Evolutionary conservation across 129 eudicot species (phyloP).

Genomic region (Escallonia rubra): DNA sequence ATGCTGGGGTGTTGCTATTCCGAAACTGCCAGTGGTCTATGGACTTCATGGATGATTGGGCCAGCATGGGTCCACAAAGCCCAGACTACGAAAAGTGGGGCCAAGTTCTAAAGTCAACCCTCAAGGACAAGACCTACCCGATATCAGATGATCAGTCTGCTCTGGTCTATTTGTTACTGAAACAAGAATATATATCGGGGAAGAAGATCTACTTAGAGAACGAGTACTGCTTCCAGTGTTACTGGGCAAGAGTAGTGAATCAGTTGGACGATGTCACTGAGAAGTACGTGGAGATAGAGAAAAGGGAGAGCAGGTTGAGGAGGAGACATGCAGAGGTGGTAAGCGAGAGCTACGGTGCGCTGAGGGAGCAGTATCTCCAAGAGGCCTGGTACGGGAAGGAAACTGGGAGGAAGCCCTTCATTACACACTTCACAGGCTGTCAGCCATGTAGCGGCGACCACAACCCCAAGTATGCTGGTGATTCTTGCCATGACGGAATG

Average conservation of each 20-base stretch:
- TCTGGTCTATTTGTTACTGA: slow-evolving; percentile 28
- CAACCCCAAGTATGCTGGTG: slow-evolving; percentile 29
- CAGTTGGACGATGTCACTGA: slow-evolving; percentile 7
- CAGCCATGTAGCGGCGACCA: slow-evolving; percentile 59
- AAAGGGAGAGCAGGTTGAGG: slow-evolving; percentile 14
- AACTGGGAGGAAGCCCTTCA: slow-evolving; percentile 39
- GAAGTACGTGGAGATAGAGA: slow-evolving; percentile 28
- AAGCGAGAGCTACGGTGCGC: slow-evolving; percentile 23
- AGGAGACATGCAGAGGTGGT: slow-evolving; percentile 54
- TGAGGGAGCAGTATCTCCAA: slow-evolving; percentile 17
- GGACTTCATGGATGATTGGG: slow-evolving; percentile 46
- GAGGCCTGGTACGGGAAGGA: slow-evolving; percentile 20
- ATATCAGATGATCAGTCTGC: slow-evolving; percentile 44
- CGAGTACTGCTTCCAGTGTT: slow-evolving; percentile 40
- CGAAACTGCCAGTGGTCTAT: slow-evolving; percentile 56
- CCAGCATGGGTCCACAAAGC: slow-evolving; percentile 41
- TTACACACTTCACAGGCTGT: slow-evolving; percentile 71
- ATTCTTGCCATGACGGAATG: slow-evolving; percentile 49
- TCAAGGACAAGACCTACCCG: slow-evolving; percentile 22
- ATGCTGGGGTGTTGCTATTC: slow-evolving; percentile 41
- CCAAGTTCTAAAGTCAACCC: slow-evolving; percentile 4
- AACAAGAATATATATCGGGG: slow-evolving; percentile 25
- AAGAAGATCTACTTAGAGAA: slow-evolving; percentile 30
- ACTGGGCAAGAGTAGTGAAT: slow-evolving; percentile 30
- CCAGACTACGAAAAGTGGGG: slow-evolving; percentile 34